phyloP scores from a whole-genome alignment of 257 asterid species.

The Nicotiana tomentosiformis region DNA sequence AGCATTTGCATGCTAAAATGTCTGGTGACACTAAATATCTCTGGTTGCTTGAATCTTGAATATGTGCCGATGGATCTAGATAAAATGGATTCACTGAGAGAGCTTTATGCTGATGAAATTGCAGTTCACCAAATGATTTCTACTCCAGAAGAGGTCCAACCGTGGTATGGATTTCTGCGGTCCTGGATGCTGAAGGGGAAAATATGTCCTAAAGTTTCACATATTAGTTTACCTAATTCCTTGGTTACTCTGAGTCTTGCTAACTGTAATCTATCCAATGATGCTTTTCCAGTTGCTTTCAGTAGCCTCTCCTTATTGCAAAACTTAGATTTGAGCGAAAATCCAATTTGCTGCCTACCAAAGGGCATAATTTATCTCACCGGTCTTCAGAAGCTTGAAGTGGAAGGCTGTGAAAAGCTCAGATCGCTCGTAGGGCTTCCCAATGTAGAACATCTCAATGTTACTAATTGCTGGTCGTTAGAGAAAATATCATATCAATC shows the following conservation, averaged over 20 bases:
- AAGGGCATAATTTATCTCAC: conserved; percentile 10
- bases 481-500: conserved; percentile 12
- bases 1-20: conserved; percentile 12
- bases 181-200: conserved; percentile 4
- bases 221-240: conserved; percentile 1
- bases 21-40: conserved; percentile 12
- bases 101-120: conserved; percentile 12
- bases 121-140: conserved; percentile 4
- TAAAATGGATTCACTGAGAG: conserved; percentile 9
- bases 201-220: conserved; percentile 3
- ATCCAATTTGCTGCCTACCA: conserved; percentile 12
- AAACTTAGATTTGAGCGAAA: conserved; percentile 14
- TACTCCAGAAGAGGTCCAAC: background rate
- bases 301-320: conserved; percentile 12
- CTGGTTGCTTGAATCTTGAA: conserved; percentile 19
- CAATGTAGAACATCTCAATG: conserved; percentile 9
- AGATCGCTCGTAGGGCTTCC: conserved; percentile 11
- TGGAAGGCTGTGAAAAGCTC: conserved; percentile 12
- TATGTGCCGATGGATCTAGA: conserved; percentile 5
- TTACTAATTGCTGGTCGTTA: conserved; percentile 11
- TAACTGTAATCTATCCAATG: conserved; percentile 11
- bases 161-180: background rate
- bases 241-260: conserved; percentile 13
- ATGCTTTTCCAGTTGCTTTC: conserved; percentile 18
- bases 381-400: conserved; percentile 8